phyloP scores from a whole-genome alignment of 2,329 filamentous ascomycete genomes.

The Aureobasidium sp. region DNA sequence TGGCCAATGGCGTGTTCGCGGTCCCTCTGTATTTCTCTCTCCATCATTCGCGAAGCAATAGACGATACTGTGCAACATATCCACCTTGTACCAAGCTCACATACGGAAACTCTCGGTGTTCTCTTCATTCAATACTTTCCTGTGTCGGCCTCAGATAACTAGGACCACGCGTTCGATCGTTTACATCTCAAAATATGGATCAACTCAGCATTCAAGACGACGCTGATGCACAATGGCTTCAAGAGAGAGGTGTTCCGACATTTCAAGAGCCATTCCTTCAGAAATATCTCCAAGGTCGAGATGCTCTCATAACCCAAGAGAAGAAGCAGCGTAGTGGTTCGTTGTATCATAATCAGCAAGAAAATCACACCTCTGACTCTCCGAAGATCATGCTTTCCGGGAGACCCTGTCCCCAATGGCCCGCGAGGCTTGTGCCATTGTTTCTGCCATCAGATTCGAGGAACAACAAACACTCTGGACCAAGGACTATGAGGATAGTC shows the following conservation, averaged over 20 bases:
- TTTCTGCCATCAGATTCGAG: constrained; percentile 66
- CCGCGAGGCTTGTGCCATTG: constrained; percentile 66
- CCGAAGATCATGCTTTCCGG: constrained; percentile 58
- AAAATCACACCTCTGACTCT: neutral
- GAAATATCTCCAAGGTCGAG: constrained; percentile 68
- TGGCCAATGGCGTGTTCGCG: neutral
- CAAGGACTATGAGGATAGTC: constrained; percentile 57
- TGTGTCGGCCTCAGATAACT: no score
- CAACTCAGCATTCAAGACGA: constrained; percentile 18
- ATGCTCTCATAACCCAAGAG: constrained; percentile 70
- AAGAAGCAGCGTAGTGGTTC: constrained; percentile 71
- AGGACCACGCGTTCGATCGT: neutral
- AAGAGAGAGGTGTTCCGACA: constrained; percentile 32
- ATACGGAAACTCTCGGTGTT: no score
- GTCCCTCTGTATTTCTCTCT: neutral
- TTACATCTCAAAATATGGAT: neutral
- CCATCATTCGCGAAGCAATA: neutral
- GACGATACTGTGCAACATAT: constrained; percentile 2
- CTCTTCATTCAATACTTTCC: no score
- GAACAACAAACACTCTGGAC: constrained; percentile 75
- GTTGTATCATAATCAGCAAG: constrained; percentile 21
- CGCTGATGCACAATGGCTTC: constrained; percentile 31
- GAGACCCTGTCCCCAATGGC: constrained; percentile 71
- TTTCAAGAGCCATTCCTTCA: constrained; percentile 66
- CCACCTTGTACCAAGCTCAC: neutral